Evolutionary conservation across 1,284 basidiomycete genomes (phyloP), one percentile per base, ranked within the genome.

Genomic region (Bjerkandera adusta): DNA sequence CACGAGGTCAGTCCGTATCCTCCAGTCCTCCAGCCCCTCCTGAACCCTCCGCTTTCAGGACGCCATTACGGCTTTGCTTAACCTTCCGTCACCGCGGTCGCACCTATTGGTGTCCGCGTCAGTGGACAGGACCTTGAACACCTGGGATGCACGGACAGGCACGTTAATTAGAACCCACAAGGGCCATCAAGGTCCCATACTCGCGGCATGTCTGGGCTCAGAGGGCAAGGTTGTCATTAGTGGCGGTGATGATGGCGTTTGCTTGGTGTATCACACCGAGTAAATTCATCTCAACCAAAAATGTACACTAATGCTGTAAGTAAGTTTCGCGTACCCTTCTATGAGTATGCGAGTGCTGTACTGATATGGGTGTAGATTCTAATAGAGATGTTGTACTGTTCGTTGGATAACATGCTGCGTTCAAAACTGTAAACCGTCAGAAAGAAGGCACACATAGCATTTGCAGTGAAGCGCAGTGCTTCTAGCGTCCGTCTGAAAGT

Each of bases 121-220:
- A 8, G 89, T 91, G 1, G 95, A 98, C 69, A 83, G 78, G 50
- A 88, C 83, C 0, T 72, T 97, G 49, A 84, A 82, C 54, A 97
- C 94, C 2, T 98, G 95, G 93, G 96, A 99, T 62, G 85, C 87
- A 4, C 83, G 93, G 34, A 91, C 86, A 1, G 94, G 95, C 0
- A 71, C 79, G 3, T 74, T 92, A 20, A 52, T 97, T 12, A 83
- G 83, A 33, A 83, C 84, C 43, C 90, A 97, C 64, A 83, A 81
- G 41, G 96, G 95, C 1, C 95, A 98, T 61, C 77, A 76, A 16
- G 93, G 82, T 1, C 81, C 90, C 2, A 77, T 99, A 2, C 79
- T 97, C 29, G 80, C 76, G 34, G 85, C 92, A 1, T 81, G 88
- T 1, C 75, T 97, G 3, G 89, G 81, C 7, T 58, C 83, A 38